phyloP scores from a whole-genome alignment of 164 flowering plant genomes.

The Akebia trifoliata region DNA sequence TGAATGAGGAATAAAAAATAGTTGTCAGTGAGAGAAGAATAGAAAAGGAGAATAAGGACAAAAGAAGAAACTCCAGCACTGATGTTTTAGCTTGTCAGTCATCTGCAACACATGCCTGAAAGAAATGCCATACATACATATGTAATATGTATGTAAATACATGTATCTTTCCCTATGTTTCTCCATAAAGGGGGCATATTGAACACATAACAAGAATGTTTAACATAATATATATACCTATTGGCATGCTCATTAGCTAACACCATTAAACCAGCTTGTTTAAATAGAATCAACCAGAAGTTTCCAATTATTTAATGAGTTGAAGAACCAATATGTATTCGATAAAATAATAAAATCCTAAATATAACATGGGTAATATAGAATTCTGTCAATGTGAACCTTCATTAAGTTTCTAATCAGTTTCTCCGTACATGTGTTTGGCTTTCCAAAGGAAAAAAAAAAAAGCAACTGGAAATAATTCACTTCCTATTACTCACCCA shows the following conservation, averaged over 20 bases:
- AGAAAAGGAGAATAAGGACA: not conserved
- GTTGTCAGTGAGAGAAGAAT: not conserved
- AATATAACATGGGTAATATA: not conserved
- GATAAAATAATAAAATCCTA: not conserved
- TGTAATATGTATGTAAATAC: too few relatives aligned
- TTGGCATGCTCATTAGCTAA: not conserved
- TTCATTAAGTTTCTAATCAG: not conserved
- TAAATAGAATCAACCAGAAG: too few relatives aligned
- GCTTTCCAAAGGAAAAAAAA: not conserved
- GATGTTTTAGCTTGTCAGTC: too few relatives aligned
- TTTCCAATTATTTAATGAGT: too few relatives aligned
- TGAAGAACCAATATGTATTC: too few relatives aligned
- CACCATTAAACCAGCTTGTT: too few relatives aligned
- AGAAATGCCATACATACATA: not conserved
- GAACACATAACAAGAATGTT: too few relatives aligned
- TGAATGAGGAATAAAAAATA: conserved; percentile 29
- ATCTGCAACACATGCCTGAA: not conserved
- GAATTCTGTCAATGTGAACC: not conserved
- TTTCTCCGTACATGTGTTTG: not conserved
- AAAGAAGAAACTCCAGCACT: too few relatives aligned
- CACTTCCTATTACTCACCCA: conserved; percentile 42
- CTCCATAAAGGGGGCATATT: not conserved
- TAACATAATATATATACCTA: not conserved
- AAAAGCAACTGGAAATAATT: not conserved
- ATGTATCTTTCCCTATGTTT: not conserved